Evolutionary conservation across 257 asterid species (phyloP).

Genomic region (Penstemon newberryi): DNA sequence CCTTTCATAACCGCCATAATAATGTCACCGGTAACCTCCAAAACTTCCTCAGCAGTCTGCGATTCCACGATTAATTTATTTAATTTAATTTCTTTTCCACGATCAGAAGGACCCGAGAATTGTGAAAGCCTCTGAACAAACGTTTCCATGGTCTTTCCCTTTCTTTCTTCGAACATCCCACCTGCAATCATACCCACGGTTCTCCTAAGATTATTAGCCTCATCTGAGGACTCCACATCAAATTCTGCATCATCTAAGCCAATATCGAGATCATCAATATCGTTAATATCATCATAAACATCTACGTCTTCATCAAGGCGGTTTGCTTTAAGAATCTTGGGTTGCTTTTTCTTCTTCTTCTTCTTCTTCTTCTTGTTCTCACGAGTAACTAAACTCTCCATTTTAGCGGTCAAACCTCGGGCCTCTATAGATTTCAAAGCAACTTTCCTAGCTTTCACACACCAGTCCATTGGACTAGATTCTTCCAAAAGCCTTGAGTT

Average conservation of each 20-base stretch:
- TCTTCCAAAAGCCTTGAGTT: constrained; percentile 55
- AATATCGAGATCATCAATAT: constrained; percentile 46
- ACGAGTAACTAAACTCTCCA: constrained; percentile 53
- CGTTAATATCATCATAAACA: background rate
- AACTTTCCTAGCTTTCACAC: constrained; percentile 86
- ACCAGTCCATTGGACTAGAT: constrained; percentile 75
- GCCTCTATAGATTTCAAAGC: constrained; percentile 90
- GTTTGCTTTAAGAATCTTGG: constrained; percentile 34
- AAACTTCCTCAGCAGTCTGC: constrained; percentile 80
- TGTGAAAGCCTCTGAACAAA: constrained; percentile 83
- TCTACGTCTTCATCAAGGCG: constrained; percentile 21
- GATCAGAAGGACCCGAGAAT: constrained; percentile 85
- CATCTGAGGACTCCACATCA: constrained; percentile 34
- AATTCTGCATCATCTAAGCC: constrained; percentile 38
- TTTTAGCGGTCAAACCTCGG: constrained; percentile 62
- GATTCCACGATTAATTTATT: constrained; percentile 79
- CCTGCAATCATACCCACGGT: constrained; percentile 60
- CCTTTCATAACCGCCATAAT: constrained; percentile 83
- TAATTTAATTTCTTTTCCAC: constrained; percentile 73
- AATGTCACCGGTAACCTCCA: constrained; percentile 73
- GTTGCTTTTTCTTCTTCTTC: constrained; percentile 38
- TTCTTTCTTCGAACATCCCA: constrained; percentile 77
- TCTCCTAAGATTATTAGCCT: constrained; percentile 40
- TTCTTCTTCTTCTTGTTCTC: constrained; percentile 53
- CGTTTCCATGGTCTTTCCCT: constrained; percentile 61